Evolutionary conservation across 345 rosid genomes (phyloP), one percentile per base, ranked within the genome.

Genomic region (Ricinus communis): DNA sequence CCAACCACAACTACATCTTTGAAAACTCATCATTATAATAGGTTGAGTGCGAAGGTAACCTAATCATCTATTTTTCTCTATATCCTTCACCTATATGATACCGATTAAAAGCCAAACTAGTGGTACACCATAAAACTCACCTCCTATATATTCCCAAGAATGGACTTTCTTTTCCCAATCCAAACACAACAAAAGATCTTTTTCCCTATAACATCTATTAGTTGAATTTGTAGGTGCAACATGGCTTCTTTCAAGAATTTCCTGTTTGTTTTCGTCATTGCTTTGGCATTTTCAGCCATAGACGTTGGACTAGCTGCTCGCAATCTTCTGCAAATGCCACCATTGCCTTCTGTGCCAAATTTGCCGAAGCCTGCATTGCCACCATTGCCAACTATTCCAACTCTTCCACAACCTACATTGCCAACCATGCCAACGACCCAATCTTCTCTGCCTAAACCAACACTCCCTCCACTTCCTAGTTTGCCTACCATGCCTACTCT

Each of bases 361-460:
- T n/a, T 68, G 65, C 81, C 81, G n/a, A n/a, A n/a, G n/a, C 13
- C 51, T 13, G n/a, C n/a, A n/a, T 33, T 65, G 60, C 80, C 80
- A 5, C 72, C 80, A 13, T 31, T 67, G 60, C 75, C 80, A 2
- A 21, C 73, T 24, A 64, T 64, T 6, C 78, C 73, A 36, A 58
- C 56, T 38, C n/a, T n/a, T n/a, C n/a, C n/a, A 0, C 62, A 71
- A 18, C 62, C 69, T 8, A 57, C 74, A 10, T 22, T 67, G 61
- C 71, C 61, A 12, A 38, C 19, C 8, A 28, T 53, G 11, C 57
- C 57, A 3, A 53, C 9, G 27, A 21, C 57, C 9, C n/a, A n/a
- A n/a, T n/a, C n/a, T n/a, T 16, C 1, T 5, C 28, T 3, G 25
- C 25, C 57, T 22, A 27, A 2, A 33, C 83, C 1, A 27, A 70